Evolutionary conservation across 257 asterid species (phyloP), one percentile per base, ranked within the genome.

Genomic region (Salvia miltiorrhiza): DNA sequence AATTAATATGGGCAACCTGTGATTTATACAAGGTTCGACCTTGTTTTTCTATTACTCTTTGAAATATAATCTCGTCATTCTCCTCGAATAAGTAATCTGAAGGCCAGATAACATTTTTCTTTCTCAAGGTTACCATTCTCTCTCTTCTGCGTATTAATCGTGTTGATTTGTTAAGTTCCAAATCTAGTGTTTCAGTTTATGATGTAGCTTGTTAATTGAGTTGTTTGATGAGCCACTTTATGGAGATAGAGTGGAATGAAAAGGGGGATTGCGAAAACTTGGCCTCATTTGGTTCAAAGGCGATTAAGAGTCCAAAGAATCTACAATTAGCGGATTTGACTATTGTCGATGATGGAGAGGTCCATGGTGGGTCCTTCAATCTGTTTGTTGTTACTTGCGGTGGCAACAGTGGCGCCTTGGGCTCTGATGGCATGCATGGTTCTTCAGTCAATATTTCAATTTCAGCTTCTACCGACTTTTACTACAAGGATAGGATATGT

Each of bases 201-300:
- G 70, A 79, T 68, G 80, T 80, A 24, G 58, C 30, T 49, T 23
- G 39, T 47, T 39, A 62, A 71, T 70, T 71, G 80, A 69, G 49
- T 44, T 17, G 65, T 53, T 69, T 53, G 14, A 69, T 71, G 82
- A 79, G 73, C 74, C 76, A 47, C 26, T 74, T 75, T 7, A 50
- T 73, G 59, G 90, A 81, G 78, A 91, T 83, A 91, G 97, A 89
- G 70, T 87, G 92, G 86, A 81, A 71, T 73, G 66, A 82, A 3
- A 87, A 82, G 84, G 87, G 95, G 90, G 97, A 83, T 72, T 91
- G 91, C 95, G 97, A 90, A 16, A 85, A 77, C 70, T 33, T 85
- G 37, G 88, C 63, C 4, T 33, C 67, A 21, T 82, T 81, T 41
- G 82, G 83, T 67, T 76, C 92, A 5, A 88, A 85, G 73, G 74